These are phyloP conservation scores for Salvia sclarea DNA, from an alignment of 305 asterid genomes.

Conservation along the genomic window DNA sequence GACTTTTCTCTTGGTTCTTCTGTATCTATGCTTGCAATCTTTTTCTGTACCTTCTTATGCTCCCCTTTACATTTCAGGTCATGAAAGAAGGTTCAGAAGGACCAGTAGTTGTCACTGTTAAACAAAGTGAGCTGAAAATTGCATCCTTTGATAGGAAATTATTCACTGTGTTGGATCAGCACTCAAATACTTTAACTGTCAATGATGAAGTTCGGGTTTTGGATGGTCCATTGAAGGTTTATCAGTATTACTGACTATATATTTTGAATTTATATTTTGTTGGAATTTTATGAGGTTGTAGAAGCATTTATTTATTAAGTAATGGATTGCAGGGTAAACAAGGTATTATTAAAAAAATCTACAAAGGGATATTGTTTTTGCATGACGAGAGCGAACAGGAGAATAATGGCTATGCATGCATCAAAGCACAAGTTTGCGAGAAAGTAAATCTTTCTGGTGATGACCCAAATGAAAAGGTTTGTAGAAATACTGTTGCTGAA, in stretches of 20 bases:
- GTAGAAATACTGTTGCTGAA: conserved; percentile 28
- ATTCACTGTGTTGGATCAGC: conserved; percentile 73
- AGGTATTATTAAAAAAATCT: conserved; percentile 81
- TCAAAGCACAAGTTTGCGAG: conserved; percentile 73
- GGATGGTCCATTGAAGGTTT: conserved; percentile 90
- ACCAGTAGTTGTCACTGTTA: conserved; percentile 57
- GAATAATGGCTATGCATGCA: conserved; percentile 70
- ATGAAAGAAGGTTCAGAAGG: conserved; percentile 77
- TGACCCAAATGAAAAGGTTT: conserved; percentile 63
- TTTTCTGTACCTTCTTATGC: conserved; percentile 1
- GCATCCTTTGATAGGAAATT: conserved; percentile 89
- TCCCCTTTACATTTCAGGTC: conserved; percentile 49
- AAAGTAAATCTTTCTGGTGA: conserved; percentile 56
- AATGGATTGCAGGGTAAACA: conserved; percentile 65
- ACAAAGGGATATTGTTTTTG: conserved; percentile 72
- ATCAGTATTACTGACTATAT: conserved; percentile 21
- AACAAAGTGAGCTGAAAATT: conserved; percentile 58
- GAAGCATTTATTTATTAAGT: conserved; percentile 20
- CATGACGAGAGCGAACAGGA: conserved; percentile 68
- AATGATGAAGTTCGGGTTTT: conserved; percentile 67
- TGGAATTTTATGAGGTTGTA: conserved; percentile 28
- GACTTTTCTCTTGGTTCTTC: conserved; percentile 3
- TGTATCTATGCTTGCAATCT: conserved; percentile 3
- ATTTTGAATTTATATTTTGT: conserved; percentile 25
- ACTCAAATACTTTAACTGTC: conserved; percentile 60